Percentiles rank a stretch among this genome's conserved stretches.
phyloP scores from a whole-genome alignment of 495 filamentous ascomycete genomes.

The Penicillium alfredii region DNA sequence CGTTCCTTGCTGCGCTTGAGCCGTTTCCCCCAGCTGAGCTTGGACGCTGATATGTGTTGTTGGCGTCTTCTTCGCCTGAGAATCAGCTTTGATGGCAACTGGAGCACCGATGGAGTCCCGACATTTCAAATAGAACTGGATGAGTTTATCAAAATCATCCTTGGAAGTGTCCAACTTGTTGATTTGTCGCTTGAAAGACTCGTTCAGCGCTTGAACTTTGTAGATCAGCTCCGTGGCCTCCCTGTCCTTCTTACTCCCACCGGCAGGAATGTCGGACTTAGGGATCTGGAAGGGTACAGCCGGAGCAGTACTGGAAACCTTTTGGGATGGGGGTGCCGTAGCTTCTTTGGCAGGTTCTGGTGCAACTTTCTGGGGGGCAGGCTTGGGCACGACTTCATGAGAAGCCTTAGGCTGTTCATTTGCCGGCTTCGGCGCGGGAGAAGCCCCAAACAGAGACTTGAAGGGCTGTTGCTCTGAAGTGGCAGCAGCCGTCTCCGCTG shows the following conservation, averaged over 20 bases:
- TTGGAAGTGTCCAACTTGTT: conserved; percentile 21
- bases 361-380: neutral
- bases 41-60: too few relatives aligned
- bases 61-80: conserved; percentile 6
- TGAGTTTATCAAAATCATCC: conserved; percentile 26
- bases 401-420: conserved; percentile 1
- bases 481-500: neutral
- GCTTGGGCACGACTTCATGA: too few relatives aligned
- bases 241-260: conserved; percentile 11
- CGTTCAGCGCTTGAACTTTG: conserved; percentile 28
- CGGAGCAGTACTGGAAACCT: conserved; percentile 5
- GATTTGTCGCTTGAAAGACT: conserved; percentile 29
- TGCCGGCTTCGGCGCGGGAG: conserved; percentile 4
- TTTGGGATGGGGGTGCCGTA: conserved; percentile 8
- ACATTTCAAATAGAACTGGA: conserved; percentile 32
- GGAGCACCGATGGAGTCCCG: conserved; percentile 32
- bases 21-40: too few relatives aligned
- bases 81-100: conserved; percentile 14
- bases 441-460: conserved; percentile 2
- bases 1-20: too few relatives aligned
- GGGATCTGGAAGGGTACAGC: conserved; percentile 11
- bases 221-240: conserved; percentile 18
- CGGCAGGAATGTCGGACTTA: conserved; percentile 13
- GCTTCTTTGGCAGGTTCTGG: conserved; percentile 8
- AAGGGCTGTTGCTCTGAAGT: conserved; percentile 1